Percentiles rank a stretch among this genome's conserved stretches.
phyloP scores from a whole-genome alignment of 2,329 filamentous ascomycete species.

The Gnomoniopsis smithogilvyi region DNA sequence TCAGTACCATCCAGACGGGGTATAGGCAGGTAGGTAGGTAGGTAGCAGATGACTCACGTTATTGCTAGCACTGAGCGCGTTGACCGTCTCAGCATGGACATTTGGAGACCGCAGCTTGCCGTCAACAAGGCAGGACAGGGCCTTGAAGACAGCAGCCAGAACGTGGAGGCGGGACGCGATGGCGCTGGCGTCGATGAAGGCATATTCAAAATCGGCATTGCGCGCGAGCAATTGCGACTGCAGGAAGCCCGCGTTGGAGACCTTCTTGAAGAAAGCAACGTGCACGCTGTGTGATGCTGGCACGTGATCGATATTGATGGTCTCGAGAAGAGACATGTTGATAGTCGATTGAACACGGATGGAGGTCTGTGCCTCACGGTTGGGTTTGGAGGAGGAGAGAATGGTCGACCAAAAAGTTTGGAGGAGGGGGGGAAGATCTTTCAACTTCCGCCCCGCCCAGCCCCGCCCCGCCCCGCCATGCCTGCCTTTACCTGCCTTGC shows the following conservation, averaged over 20 bases:
- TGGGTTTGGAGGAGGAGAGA: too few species aligned
- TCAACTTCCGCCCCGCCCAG: neutral
- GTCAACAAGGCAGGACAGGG: conserved; percentile 63
- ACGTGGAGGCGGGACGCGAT: conserved; percentile 72
- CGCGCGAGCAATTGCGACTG: conserved; percentile 80
- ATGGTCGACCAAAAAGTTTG: neutral
- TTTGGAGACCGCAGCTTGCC: conserved; percentile 72
- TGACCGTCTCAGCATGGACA: conserved; percentile 85
- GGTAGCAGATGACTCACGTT: conserved; percentile 54
- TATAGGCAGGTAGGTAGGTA: neutral
- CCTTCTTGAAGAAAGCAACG: conserved; percentile 69
- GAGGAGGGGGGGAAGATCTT: neutral
- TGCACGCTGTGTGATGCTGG: conserved; percentile 66
- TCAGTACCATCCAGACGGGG: conserved; percentile 1
- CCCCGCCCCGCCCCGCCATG: neutral
- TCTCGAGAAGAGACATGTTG: conserved; percentile 56
- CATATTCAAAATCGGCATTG: conserved; percentile 87
- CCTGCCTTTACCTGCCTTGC: too few species aligned
- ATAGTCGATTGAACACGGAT: neutral
- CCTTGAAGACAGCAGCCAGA: conserved; percentile 72
- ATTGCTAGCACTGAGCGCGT: conserved; percentile 74
- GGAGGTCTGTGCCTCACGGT: neutral
- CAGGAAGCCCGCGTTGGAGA: conserved; percentile 75
- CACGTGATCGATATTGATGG: conserved; percentile 71
- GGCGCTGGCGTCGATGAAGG: conserved; percentile 81